A percentile compares a stretch with the other conserved stretches of the same genome.
Evolutionary conservation across 129 eudicot species (phyloP).

Genomic region (Artemisia argyi): DNA sequence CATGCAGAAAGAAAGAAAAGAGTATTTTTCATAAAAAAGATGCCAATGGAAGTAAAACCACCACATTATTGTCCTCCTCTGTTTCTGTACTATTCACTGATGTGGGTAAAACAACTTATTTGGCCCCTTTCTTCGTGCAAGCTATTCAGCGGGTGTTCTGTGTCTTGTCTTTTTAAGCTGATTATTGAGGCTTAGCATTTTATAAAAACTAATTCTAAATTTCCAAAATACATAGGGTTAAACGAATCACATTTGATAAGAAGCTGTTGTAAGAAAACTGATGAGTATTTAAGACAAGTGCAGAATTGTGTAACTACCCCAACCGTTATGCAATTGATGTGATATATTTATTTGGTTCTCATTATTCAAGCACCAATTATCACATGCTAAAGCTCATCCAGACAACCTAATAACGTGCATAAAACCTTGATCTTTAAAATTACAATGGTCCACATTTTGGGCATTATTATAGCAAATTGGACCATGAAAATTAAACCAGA

Average conservation of each 20-base stretch:
- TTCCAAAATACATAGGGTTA: no score
- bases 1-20: slow-evolving; percentile 15
- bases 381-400: neutral
- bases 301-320: slow-evolving; percentile 9
- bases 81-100: slow-evolving; percentile 28
- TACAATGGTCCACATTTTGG: neutral
- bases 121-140: slow-evolving; percentile 25
- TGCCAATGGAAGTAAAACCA: slow-evolving; percentile 29
- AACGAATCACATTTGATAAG: no score
- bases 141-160: slow-evolving; percentile 6
- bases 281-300: neutral
- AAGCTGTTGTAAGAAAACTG: no score
- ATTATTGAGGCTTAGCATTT: neutral
- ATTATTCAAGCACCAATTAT: neutral
- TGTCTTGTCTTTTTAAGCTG: slow-evolving; percentile 6
- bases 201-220: neutral
- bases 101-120: slow-evolving; percentile 14
- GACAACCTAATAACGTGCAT: neutral
- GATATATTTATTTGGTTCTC: neutral
- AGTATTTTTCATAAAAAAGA: slow-evolving; percentile 7
- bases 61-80: slow-evolving; percentile 13
- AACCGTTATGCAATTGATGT: neutral
- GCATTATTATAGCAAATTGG: slow-evolving; percentile 6
- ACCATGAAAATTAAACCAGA: slow-evolving; percentile 15
- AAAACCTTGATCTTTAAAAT: neutral